A percentile compares a stretch with the other conserved stretches of the same genome.
phyloP scores from a whole-genome alignment of 352 stramenopile genomes.

The Pythium diclinum region DNA sequence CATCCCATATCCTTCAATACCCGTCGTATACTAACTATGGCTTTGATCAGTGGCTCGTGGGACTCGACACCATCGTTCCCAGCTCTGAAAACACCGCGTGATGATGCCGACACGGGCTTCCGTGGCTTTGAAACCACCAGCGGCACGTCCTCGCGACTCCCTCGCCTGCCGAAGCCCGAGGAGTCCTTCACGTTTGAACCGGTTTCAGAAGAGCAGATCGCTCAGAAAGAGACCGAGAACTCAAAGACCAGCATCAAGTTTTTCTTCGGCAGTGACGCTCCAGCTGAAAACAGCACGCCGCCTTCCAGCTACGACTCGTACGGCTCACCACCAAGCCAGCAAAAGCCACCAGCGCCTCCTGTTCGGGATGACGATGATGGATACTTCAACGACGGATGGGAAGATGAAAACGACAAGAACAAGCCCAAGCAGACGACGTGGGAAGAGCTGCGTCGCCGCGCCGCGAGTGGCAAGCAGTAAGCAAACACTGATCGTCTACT shows the following conservation, averaged over 20 bases:
- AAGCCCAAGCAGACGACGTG: slow-evolving; percentile 55
- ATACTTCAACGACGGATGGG: slow-evolving; percentile 26
- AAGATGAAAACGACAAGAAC: slow-evolving; percentile 34
- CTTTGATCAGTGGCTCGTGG: slow-evolving; percentile 46
- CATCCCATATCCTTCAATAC: background rate
- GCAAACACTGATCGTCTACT: background rate
- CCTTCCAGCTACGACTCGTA: slow-evolving; percentile 29
- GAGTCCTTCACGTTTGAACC: slow-evolving; percentile 4
- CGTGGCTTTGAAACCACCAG: slow-evolving; percentile 2
- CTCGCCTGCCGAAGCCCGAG: slow-evolving; percentile 7
- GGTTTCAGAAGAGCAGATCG: background rate
- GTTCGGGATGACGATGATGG: slow-evolving; percentile 11
- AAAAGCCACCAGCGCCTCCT: background rate
- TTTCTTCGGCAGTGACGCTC: slow-evolving; percentile 35
- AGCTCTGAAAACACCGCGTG: background rate
- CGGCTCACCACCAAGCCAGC: background rate
- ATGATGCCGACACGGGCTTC: slow-evolving; percentile 8
- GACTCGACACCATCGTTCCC: slow-evolving; percentile 22
- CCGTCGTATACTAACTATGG: background rate
- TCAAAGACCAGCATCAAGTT: slow-evolving; percentile 30
- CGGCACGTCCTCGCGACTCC: background rate
- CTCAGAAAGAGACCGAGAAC: background rate
- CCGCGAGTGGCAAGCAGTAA: slow-evolving; percentile 41
- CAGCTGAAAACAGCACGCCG: slow-evolving; percentile 25
- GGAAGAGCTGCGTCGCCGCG: slow-evolving; percentile 72